A percentile compares a stretch with the other conserved stretches of the same genome.
Evolutionary conservation across 768 basidiomycete species (phyloP).

Genomic region (Suillus variegatus): DNA sequence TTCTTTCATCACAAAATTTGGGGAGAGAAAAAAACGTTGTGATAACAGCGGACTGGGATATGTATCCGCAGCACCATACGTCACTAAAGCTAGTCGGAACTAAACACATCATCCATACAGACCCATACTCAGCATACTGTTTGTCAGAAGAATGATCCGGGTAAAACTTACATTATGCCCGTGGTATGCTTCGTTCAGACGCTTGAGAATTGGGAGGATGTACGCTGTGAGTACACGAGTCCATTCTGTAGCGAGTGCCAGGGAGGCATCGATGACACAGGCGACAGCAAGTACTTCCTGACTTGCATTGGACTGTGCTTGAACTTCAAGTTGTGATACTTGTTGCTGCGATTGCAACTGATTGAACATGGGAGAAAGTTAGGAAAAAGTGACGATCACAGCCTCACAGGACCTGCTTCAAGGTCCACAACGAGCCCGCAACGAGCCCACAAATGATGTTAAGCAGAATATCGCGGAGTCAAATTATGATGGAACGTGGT

Average conservation of each 20-base stretch:
- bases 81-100: slow-evolving; percentile 55
- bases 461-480: slow-evolving; percentile 4
- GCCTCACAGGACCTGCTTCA: neutral
- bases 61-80: slow-evolving; percentile 63
- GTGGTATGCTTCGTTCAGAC: slow-evolving; percentile 46
- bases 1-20: slow-evolving; percentile 40
- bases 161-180: slow-evolving; percentile 36
- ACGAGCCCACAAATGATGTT: neutral
- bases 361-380: neutral
- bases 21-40: slow-evolving; percentile 54
- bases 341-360: slow-evolving; percentile 4
- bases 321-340: neutral
- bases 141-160: neutral
- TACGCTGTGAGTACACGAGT: slow-evolving; percentile 45
- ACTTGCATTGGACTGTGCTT: slow-evolving; percentile 15
- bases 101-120: slow-evolving; percentile 14
- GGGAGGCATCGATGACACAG: slow-evolving; percentile 63
- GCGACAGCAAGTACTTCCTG: slow-evolving; percentile 48
- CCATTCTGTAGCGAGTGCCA: slow-evolving; percentile 57
- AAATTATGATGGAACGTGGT: slow-evolving; percentile 7
- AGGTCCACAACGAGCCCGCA: neutral
- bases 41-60: slow-evolving; percentile 55
- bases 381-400: neutral
- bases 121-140: neutral
- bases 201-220: slow-evolving; percentile 50